Evolutionary conservation across 441 rosid species (phyloP).

Genomic region (Monsonia emarginata): DNA sequence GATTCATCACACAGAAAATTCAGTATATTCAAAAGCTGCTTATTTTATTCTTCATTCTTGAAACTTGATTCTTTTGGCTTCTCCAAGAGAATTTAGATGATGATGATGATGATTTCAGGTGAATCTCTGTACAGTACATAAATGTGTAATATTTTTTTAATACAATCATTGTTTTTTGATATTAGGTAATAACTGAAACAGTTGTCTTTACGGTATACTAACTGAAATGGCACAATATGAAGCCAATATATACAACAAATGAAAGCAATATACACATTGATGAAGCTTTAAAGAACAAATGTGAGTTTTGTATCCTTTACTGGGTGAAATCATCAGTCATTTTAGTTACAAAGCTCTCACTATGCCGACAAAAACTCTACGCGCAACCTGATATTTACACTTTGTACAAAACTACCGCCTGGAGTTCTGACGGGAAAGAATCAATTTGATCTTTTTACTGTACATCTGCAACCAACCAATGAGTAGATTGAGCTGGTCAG

Average conservation of each 20-base stretch:
- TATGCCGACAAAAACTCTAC: constrained; percentile 9
- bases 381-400: constrained; percentile 25
- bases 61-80: too few relatives aligned
- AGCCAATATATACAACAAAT: background rate
- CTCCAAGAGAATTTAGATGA: too few relatives aligned
- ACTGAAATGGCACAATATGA: background rate
- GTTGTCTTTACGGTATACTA: too few relatives aligned
- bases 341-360: constrained; percentile 21
- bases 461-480: constrained; percentile 33
- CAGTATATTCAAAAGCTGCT: too few relatives aligned
- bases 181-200: background rate
- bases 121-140: background rate
- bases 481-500: background rate
- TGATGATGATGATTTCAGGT: constrained; percentile 39
- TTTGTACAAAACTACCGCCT: constrained; percentile 26
- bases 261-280: background rate
- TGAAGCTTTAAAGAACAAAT: constrained; percentile 15
- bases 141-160: background rate
- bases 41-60: too few relatives aligned
- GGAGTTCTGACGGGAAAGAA: constrained; percentile 27
- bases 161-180: background rate
- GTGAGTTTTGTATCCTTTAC: constrained; percentile 16
- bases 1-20: too few relatives aligned
- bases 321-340: constrained; percentile 1
- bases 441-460: constrained; percentile 19